Evolutionary conservation across 108 stramenopile genomes (phyloP), one percentile per base, ranked within the genome.

Genomic region (Pseudonitzschia delicatissima): DNA sequence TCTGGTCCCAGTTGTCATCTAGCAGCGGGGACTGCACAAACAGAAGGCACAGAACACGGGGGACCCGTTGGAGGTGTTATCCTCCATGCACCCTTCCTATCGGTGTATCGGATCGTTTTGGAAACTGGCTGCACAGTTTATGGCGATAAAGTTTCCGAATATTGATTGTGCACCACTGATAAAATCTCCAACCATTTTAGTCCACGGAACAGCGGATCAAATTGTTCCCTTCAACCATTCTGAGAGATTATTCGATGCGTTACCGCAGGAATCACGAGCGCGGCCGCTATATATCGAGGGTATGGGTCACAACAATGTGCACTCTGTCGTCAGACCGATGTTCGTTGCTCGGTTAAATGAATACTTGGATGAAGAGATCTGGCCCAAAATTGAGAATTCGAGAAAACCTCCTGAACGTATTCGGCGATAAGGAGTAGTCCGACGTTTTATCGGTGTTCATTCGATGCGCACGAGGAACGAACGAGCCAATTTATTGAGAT

Each of bases 141-240:
- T 45, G 97, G 97, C 0, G 97, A 98, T 76, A 90, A n/a, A 95
- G 75, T 98, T 98, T 66, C 93, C 96, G 11, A 98, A 98, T 67
- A 87, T 98, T 20, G 97, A 98, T 68, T 74, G 90, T 64, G 79
- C 79, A 0, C 93, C 88, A 9, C 73, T 67, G 61, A 86, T 91
- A 42, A 74, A 74, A 67, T 82, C 85, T 61, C 93, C 91, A 15
- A 73, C 82, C 12, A 77, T 95, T 52, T 74, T 98, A 6, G 91
- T 98, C 13, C 97, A 98, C 71, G 97, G 97, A 0, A 98, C 94
- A 21, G 85, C 87, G 47, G 97, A 98, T 68, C 88, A 91, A 68
- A 92, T 98, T 57, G 96, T 98, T 51, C 97, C 97, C 13, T 94
- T 96, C 58, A 84, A 93, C 67, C 95, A 97, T 66, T 96, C 94